phyloP scores from a whole-genome alignment of 345 rosid species.

The Dovyalis caffra region DNA sequence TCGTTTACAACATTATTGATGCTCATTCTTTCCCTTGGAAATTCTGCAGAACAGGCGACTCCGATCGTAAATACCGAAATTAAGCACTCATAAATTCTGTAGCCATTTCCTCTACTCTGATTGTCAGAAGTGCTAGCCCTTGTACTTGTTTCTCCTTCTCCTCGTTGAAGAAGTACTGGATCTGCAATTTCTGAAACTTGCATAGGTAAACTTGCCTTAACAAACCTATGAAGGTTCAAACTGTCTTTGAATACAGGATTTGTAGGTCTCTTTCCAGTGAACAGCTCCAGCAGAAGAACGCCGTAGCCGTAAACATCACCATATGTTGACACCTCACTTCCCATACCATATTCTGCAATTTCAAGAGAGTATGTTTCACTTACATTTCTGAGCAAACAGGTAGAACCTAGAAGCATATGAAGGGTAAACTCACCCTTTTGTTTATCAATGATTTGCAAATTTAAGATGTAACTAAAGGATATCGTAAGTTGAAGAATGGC shows the following conservation, averaged over 20 bases:
- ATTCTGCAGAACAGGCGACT: too few relatives aligned
- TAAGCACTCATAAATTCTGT: conserved; percentile 1
- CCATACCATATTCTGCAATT: conserved; percentile 14
- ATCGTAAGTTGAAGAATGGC: too few relatives aligned
- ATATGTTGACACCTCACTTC: neutral
- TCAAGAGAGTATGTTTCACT: too few relatives aligned
- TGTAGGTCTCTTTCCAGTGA: conserved; percentile 17
- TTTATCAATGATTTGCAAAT: too few relatives aligned
- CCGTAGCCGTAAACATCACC: conserved; percentile 11
- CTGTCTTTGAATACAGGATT: neutral
- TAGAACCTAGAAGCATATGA: too few relatives aligned
- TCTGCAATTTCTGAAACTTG: neutral
- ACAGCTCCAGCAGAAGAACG: conserved; percentile 2
- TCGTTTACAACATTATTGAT: neutral
- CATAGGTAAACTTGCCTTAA: neutral
- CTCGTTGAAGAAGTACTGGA: conserved; percentile 4
- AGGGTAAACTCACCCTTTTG: too few relatives aligned
- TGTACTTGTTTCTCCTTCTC: neutral
- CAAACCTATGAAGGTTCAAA: neutral
- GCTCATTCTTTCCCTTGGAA: too few relatives aligned
- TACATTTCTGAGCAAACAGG: too few relatives aligned
- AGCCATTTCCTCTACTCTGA: too few relatives aligned
- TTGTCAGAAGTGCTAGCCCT: too few relatives aligned
- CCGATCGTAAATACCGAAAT: conserved; percentile 6
- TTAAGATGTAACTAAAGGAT: too few relatives aligned